These are phyloP conservation scores for Globisporangium rhizosaccharum DNA, from an alignment of 352 stramenopile genomes.

Conservation along the genomic window DNA sequence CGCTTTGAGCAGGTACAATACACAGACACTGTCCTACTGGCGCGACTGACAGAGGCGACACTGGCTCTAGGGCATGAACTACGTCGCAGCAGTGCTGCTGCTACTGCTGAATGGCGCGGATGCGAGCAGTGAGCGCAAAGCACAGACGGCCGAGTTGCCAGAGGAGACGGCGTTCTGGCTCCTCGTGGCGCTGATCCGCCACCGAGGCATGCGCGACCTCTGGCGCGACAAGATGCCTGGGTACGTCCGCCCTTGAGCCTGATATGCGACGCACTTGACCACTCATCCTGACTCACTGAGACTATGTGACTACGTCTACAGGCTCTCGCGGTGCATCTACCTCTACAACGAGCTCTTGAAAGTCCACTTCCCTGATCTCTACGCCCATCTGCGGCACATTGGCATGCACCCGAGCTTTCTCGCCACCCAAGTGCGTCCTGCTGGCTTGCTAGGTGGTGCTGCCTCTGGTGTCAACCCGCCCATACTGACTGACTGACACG, in stretches of 20 bases:
- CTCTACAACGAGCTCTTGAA: conserved; percentile 70
- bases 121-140: not conserved
- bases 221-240: conserved; percentile 79
- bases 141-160: conserved; percentile 10
- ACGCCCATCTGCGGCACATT: conserved; percentile 61
- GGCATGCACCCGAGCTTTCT: conserved; percentile 80
- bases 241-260: conserved; percentile 15
- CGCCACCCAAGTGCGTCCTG: conserved; percentile 51
- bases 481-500: not conserved
- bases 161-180: conserved; percentile 68
- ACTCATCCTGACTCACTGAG: not conserved
- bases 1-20: not conserved
- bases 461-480: not conserved
- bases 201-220: conserved; percentile 52
- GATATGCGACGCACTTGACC: not conserved
- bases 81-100: conserved; percentile 61
- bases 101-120: conserved; percentile 29
- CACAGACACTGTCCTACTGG: not conserved
- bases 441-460: too few species aligned
- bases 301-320: conserved; percentile 9
- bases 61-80: conserved; percentile 73
- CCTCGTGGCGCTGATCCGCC: conserved; percentile 44
- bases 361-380: conserved; percentile 60
- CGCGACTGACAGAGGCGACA: not conserved
- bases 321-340: conserved; percentile 67